Conservation (phyloP, 2,329 filamentous ascomycete genomes). For the Onygenales sp. region DNA sequence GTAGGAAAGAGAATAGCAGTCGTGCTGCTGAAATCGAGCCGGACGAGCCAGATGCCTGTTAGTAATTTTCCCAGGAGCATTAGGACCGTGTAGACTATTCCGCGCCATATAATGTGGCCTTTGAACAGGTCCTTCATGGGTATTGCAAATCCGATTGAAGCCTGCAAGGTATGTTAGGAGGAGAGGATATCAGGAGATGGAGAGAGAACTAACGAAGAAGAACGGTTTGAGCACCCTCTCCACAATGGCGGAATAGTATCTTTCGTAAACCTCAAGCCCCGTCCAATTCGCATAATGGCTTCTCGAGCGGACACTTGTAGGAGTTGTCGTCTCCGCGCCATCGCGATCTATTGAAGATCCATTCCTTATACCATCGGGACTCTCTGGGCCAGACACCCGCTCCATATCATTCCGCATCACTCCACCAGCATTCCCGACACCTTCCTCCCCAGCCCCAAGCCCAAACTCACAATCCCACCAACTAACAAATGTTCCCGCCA, state of each 20-base stretch:
- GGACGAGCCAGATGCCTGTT: conserved; percentile 49
- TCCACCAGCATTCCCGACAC: background rate
- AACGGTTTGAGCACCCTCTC: conserved; percentile 55
- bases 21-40: background rate
- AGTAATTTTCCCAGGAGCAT: conserved; percentile 57
- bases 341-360: background rate
- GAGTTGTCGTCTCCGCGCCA: background rate
- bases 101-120: conserved; percentile 58
- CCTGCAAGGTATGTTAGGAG: conserved; percentile 12
- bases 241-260: conserved; percentile 37
- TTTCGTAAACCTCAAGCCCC: conserved; percentile 30
- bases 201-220: conserved; percentile 54
- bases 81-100: conserved; percentile 59
- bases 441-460: background rate
- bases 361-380: no score
- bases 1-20: background rate
- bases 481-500: conserved; percentile 43
- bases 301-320: background rate
- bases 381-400: background rate
- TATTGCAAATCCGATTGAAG: conserved; percentile 66
- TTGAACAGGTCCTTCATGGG: conserved; percentile 62
- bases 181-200: background rate
- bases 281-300: conserved; percentile 8
- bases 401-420: background rate
- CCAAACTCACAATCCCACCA: conserved; percentile 39